Evolutionary conservation across 371 early-diverging fungal species (phyloP), one percentile per base, ranked within the genome.

Genomic region (Mucor racemosus): DNA sequence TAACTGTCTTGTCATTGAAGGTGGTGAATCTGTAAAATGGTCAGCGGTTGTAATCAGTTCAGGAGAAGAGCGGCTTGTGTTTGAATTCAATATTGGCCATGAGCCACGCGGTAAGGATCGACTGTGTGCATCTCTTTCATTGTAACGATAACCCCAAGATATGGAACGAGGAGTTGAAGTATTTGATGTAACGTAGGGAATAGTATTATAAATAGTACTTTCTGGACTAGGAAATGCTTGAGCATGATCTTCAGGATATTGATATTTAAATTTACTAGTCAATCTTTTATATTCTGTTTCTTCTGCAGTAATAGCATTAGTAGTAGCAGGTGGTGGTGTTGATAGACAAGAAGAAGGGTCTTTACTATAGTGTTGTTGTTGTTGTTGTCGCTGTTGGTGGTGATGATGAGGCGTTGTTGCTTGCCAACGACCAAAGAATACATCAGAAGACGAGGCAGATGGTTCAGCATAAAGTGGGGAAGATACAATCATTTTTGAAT

Each of bases 391-490:
- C 3, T 26, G 26, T 1, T 26, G 26, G 26, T 26, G 26, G 3
- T 26, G 26, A 26, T 44, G 41, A 3, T 9, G 21, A 10, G n/a
- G 50, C 5, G 42, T 17, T 5, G 41, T 58, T 36, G 66, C 63
- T 41, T 71, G 71, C 71, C 71, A 71, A 35, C 63, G 44, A 36
- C 71, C 71, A 66, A 71, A 71, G 15, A 50, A 66, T 5, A 62
- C 71, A 33, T 66, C 63, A 6, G 62, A 19, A 5, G 53, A 21
- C 26, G 48, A 58, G 10, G 50, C 14, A 31, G 58, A 38, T 10
- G 66, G 34, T 2, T 68, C 56, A 39, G 63, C 60, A 54, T 67
- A 62, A 46, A 62, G 11, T n/a, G 63, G 63, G 4, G 62, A 58
- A 6, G 67, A 40, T 4, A 41, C 40, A 17, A 60, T 38, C 10